phyloP scores from a whole-genome alignment of 768 basidiomycete species.

The Trichaptum fuscoviolaceum region DNA sequence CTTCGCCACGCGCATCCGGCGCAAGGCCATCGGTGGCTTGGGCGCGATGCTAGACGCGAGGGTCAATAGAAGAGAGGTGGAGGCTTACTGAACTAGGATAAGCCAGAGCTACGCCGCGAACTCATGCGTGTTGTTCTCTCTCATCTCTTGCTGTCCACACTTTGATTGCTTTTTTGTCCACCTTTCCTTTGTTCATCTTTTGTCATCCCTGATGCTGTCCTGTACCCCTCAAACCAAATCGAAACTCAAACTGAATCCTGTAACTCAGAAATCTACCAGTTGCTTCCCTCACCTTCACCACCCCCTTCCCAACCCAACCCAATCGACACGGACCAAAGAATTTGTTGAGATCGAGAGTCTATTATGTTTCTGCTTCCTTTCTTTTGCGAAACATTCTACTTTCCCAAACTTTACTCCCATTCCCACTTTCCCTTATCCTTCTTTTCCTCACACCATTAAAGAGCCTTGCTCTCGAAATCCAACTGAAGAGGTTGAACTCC shows the following conservation, averaged over 20 bases:
- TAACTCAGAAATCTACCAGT: not conserved
- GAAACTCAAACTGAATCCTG: not conserved
- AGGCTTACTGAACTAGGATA: constrained; percentile 47
- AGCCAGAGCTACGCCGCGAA: not conserved
- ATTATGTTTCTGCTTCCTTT: not conserved
- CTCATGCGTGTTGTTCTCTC: not conserved
- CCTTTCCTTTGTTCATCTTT: not conserved
- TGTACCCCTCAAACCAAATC: not conserved
- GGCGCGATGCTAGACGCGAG: constrained; percentile 76
- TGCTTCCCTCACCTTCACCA: not conserved
- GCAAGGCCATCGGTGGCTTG: constrained; percentile 78
- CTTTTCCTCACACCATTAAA: not conserved
- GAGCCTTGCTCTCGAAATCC: not conserved
- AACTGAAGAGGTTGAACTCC: not conserved
- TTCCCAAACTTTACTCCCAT: not conserved
- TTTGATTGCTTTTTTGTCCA: not conserved
- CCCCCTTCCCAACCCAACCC: not conserved
- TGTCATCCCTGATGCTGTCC: not conserved
- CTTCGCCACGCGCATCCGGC: constrained; percentile 80
- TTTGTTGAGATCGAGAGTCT: not conserved
- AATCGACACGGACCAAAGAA: not conserved
- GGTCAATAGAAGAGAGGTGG: constrained; percentile 71
- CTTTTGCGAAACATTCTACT: not conserved
- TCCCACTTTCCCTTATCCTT: not conserved
- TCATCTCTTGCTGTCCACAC: not conserved